These are phyloP conservation scores for Hura crepitans DNA, from an alignment of 441 rosid genomes.

Conservation along the genomic window DNA sequence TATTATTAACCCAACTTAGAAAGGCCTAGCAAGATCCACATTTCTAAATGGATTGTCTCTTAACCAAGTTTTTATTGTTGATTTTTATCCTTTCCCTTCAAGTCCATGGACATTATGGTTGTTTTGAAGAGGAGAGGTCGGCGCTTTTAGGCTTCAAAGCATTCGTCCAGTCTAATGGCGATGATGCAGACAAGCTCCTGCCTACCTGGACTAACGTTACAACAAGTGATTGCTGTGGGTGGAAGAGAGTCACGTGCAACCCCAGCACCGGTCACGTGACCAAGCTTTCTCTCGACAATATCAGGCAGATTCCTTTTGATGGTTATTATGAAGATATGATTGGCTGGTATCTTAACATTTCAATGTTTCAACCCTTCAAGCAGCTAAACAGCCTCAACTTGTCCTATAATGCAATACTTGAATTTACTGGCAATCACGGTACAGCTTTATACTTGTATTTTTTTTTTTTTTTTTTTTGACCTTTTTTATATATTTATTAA, in stretches of 20 bases:
- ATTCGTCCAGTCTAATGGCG: background rate
- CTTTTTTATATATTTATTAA: too few species aligned
- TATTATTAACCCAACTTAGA: too few species aligned
- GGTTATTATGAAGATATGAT: constrained; percentile 10
- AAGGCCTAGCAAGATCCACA: background rate
- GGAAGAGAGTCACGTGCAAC: constrained; percentile 17
- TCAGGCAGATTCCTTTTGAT: background rate
- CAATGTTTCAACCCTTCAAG: background rate
- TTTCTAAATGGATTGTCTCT: background rate
- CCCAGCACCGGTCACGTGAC: background rate
- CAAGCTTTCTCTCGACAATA: constrained; percentile 1
- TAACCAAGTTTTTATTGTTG: background rate
- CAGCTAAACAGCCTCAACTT: constrained; percentile 11
- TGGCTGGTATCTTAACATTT: constrained; percentile 11
- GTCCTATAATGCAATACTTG: constrained; percentile 8
- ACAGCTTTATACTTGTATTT: background rate
- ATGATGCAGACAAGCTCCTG: constrained; percentile 5
- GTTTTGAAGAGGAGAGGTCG: constrained; percentile 14
- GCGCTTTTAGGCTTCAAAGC: constrained; percentile 14
- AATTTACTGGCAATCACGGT: background rate
- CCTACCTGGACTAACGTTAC: constrained; percentile 4
- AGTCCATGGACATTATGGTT: constrained; percentile 5
- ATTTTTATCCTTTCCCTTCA: background rate
- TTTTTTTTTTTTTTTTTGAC: too few species aligned
- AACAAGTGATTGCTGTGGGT: background rate